Evolutionary conservation across 2,329 filamentous ascomycete genomes (phyloP).

Genomic region (Conoideocrella luteorostrata): DNA sequence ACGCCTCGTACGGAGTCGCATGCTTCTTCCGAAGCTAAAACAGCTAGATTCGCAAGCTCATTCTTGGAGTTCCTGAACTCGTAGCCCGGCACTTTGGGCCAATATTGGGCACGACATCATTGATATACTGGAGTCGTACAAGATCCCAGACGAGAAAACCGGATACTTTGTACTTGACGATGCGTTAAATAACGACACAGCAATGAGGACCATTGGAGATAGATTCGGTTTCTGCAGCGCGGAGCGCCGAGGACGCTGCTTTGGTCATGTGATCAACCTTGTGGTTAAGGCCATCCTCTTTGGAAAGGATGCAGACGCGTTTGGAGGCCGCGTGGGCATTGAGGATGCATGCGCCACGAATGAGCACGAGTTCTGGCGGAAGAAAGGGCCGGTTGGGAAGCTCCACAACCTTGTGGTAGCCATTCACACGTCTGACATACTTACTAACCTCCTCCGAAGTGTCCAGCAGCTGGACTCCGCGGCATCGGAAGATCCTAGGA

Average conservation of each 20-base stretch:
- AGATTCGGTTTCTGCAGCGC: slow-evolving; percentile 7
- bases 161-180: slow-evolving; percentile 12
- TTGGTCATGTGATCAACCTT: slow-evolving; percentile 13
- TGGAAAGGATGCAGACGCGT: slow-evolving; percentile 11
- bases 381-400: slow-evolving; percentile 12
- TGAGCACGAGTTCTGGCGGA: slow-evolving; percentile 8
- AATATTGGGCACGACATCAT: no score
- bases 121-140: no score
- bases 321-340: slow-evolving; percentile 6
- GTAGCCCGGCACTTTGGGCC: no score
- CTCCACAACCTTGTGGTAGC: slow-evolving; percentile 12
- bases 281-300: slow-evolving; percentile 12
- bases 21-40: no score
- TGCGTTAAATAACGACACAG: slow-evolving; percentile 12
- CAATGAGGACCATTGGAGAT: slow-evolving; percentile 10
- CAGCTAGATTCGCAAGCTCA: no score
- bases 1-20: no score
- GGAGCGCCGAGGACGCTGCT: slow-evolving; percentile 7
- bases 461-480: slow-evolving; percentile 5
- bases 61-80: no score
- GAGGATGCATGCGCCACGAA: slow-evolving; percentile 1
- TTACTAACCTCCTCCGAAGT: slow-evolving; percentile 7
- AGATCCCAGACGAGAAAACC: no score
- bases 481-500: slow-evolving; percentile 6
- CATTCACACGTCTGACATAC: slow-evolving; percentile 9